Evolutionary conservation across 2,329 filamentous ascomycete genomes (phyloP).

Genomic region (Microdochium paspali): DNA sequence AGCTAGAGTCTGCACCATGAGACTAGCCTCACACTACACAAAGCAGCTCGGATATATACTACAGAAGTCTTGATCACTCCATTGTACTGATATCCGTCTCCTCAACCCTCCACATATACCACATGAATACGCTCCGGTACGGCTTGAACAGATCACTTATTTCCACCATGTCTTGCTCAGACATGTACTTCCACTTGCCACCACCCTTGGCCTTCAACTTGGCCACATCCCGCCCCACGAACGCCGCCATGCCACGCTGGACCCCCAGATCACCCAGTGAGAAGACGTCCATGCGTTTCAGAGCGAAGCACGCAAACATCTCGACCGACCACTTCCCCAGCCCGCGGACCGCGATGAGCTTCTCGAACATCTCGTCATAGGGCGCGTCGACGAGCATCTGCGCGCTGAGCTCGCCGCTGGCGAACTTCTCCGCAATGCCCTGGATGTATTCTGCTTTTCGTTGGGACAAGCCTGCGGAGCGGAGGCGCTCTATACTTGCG

Average conservation of each 20-base stretch:
- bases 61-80: no score
- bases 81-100: slow-evolving; percentile 64
- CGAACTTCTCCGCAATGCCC: slow-evolving; percentile 77
- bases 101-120: slow-evolving; percentile 92
- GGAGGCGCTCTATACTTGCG: slow-evolving; percentile 56
- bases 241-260: slow-evolving; percentile 87
- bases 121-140: slow-evolving; percentile 92
- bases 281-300: slow-evolving; percentile 93
- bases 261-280: slow-evolving; percentile 87
- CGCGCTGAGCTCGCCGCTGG: slow-evolving; percentile 62
- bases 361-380: slow-evolving; percentile 79
- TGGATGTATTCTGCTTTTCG: slow-evolving; percentile 93
- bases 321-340: slow-evolving; percentile 87
- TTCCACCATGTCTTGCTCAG: slow-evolving; percentile 83
- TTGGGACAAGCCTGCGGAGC: slow-evolving; percentile 81
- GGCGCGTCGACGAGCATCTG: slow-evolving; percentile 66
- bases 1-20: no score
- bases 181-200: slow-evolving; percentile 98
- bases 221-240: slow-evolving; percentile 70
- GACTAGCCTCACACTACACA: no score
- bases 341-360: slow-evolving; percentile 76
- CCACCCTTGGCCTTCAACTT: slow-evolving; percentile 72
- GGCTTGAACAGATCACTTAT: slow-evolving; percentile 72
- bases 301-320: slow-evolving; percentile 96
- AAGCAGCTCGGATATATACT: no score